Base-by-base conservation (phyloP, 495 filamentous ascomycete species). In the Alectoria sarmentosa region DNA sequence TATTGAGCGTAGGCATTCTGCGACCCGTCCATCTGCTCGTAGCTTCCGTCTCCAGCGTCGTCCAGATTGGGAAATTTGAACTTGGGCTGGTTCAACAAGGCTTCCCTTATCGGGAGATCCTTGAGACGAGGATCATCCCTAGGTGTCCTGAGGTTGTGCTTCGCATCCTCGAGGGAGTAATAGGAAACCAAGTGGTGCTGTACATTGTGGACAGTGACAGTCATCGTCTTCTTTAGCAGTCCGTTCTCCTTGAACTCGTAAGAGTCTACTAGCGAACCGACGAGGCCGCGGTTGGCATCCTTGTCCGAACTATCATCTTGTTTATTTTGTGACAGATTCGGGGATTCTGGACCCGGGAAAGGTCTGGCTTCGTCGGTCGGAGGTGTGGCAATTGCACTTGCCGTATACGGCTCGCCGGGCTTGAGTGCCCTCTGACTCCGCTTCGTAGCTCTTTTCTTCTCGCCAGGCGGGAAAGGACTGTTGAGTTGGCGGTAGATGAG, bases 141-240 rank as follows among this genome's bases (percentile, higher is more conserved):
- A 1, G 89, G 89, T 4, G 84, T 82, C 54, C 74, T 79, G n/a
- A 95, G 76, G 28, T 68, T 74, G 19, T 81, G 77, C 64, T 79
- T 80, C 67, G 87, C 80, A 49, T 91, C 86, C 70, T 95, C 91
- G 32, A 91, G 79, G 44, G 78, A 89, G 77, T 96, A 97, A 73
- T 96, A 97, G 0, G 88, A 93, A 48, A 96, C 90, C 58, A 97
- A 76, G 68, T 95, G 90, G 72, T 93, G 91, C 6, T 82, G 83
- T 8, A 89, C 76, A 11, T 85, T 85, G 23, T 84, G 75, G 55
- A 89, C 82, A 4, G 81, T 86, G 34, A 96, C 83, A 63, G 86
- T 91, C 72, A 96, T 90, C 0, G 92, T 96, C 80, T 96, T 96
- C 78, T 97, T 97, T 36, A 96, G 84, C 63, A 96, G 74, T 0